Evolutionary conservation across 2,329 filamentous ascomycete genomes (phyloP).

Genomic region (Verticillium nonalfalfae): DNA sequence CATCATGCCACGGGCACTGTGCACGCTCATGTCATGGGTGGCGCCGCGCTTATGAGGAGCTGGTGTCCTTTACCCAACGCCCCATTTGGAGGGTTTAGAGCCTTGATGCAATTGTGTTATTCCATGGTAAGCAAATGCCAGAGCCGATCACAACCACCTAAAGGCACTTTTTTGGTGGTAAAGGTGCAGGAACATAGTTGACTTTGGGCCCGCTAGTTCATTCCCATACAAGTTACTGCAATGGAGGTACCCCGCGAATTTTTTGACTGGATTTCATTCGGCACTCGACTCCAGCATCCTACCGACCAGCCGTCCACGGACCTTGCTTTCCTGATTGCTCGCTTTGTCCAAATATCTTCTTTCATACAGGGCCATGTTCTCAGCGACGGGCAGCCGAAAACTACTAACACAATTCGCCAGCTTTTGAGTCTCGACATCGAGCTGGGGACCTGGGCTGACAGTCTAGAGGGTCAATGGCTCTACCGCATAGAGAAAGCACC

Average conservation of each 20-base stretch:
- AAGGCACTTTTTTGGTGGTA: not conserved
- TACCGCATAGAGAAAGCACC: conserved; percentile 24
- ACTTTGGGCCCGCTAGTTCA: conserved; percentile 27
- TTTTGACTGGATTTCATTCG: conserved; percentile 35
- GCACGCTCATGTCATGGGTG: conserved; percentile 53
- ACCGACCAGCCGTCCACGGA: conserved; percentile 32
- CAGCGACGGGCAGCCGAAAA: conserved; percentile 28
- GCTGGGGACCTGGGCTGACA: conserved; percentile 31
- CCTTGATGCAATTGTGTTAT: conserved; percentile 49
- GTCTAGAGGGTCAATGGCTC: conserved; percentile 26
- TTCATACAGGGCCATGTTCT: conserved; percentile 24
- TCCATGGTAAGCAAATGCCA: conserved; percentile 37
- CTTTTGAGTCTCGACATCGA: conserved; percentile 31
- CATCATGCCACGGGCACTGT: conserved; percentile 42
- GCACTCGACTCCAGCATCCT: conserved; percentile 24
- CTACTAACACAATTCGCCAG: conserved; percentile 27
- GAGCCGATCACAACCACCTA: not conserved
- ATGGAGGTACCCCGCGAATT: conserved; percentile 32
- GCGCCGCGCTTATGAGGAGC: conserved; percentile 48
- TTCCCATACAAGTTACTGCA: conserved; percentile 33
- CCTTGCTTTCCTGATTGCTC: conserved; percentile 31
- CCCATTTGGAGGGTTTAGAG: conserved; percentile 38
- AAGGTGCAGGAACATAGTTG: not conserved
- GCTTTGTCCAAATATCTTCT: conserved; percentile 31
- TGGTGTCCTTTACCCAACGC: conserved; percentile 30